phyloP scores from a whole-genome alignment of 106 monocot species.

The Cymbidium sinense region DNA sequence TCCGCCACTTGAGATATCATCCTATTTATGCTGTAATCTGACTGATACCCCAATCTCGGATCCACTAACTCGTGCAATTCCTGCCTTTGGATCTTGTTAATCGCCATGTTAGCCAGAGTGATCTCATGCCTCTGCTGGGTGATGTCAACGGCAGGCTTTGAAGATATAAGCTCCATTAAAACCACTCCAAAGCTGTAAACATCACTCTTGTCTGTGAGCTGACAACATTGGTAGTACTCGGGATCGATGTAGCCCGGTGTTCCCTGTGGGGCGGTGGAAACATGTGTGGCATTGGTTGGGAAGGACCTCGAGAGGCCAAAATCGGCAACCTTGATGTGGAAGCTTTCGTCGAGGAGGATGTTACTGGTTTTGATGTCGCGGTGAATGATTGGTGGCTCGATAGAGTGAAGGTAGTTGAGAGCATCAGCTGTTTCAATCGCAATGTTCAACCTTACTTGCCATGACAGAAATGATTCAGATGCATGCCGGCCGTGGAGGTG shows the following conservation, averaged over 20 bases:
- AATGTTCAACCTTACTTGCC: slow-evolving; percentile 32
- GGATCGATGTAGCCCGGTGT: slow-evolving; percentile 63
- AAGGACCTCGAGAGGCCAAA: slow-evolving; percentile 48
- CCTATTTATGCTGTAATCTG: slow-evolving; percentile 15
- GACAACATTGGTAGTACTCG: slow-evolving; percentile 45
- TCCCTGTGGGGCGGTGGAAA: slow-evolving; percentile 58
- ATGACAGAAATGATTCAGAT: slow-evolving; percentile 12
- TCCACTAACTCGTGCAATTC: slow-evolving; percentile 43
- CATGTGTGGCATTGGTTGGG: slow-evolving; percentile 39
- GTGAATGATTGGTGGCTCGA: slow-evolving; percentile 59
- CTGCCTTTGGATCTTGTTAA: slow-evolving; percentile 38
- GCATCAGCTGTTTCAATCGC: slow-evolving; percentile 45
- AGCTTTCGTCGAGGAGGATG: slow-evolving; percentile 46
- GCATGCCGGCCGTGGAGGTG: slow-evolving; percentile 45
- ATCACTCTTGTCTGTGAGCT: slow-evolving; percentile 56
- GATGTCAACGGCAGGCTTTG: slow-evolving; percentile 53
- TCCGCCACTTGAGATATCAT: slow-evolving; percentile 44
- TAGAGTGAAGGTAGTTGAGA: slow-evolving; percentile 38
- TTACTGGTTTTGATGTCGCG: slow-evolving; percentile 75
- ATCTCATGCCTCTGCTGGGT: slow-evolving; percentile 34
- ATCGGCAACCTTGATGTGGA: slow-evolving; percentile 53
- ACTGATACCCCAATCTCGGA: slow-evolving; percentile 19
- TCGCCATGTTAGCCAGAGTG: slow-evolving; percentile 33
- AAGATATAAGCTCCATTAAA: slow-evolving; percentile 46
- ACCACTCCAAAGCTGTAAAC: slow-evolving; percentile 69